Evolutionary conservation across 768 basidiomycete species (phyloP).

Genomic region (Hericium rajendrae): DNA sequence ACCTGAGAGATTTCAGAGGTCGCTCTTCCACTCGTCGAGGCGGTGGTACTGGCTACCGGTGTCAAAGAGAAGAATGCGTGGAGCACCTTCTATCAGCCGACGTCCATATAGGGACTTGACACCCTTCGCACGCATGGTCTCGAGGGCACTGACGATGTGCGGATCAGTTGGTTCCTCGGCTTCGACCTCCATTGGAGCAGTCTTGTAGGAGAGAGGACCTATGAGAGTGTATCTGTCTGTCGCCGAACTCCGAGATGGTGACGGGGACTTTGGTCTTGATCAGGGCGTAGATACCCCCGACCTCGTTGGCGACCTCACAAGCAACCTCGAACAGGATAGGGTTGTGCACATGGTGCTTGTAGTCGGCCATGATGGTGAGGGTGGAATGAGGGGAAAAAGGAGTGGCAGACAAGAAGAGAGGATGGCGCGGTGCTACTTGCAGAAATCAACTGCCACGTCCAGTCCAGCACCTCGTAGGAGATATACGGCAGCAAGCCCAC

Average conservation of each 20-base stretch:
- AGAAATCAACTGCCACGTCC: background rate
- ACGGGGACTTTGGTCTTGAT: slow-evolving; percentile 99
- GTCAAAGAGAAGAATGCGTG: slow-evolving; percentile 92
- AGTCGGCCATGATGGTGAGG: slow-evolving; percentile 21
- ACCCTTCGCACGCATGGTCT: slow-evolving; percentile 80
- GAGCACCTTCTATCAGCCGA: slow-evolving; percentile 97
- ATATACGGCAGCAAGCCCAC: too few relatives aligned
- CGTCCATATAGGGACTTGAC: slow-evolving; percentile 93
- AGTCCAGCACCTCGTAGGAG: background rate
- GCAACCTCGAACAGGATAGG: slow-evolving; percentile 89
- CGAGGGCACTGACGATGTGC: slow-evolving; percentile 63
- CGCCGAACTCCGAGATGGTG: slow-evolving; percentile 92
- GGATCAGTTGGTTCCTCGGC: slow-evolving; percentile 80
- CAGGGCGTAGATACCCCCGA: slow-evolving; percentile 98
- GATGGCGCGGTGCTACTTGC: background rate
- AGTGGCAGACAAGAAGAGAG: background rate
- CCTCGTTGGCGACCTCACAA: slow-evolving; percentile 98
- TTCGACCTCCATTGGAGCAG: slow-evolving; percentile 98
- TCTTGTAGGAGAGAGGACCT: slow-evolving; percentile 97
- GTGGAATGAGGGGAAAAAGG: slow-evolving; percentile 1
- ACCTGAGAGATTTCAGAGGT: slow-evolving; percentile 96
- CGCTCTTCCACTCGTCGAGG: slow-evolving; percentile 97
- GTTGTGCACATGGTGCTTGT: slow-evolving; percentile 66
- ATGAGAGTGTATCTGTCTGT: slow-evolving; percentile 81
- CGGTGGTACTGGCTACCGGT: slow-evolving; percentile 79